A percentile compares a stretch with the other conserved stretches of the same genome.
Evolutionary conservation across 495 filamentous ascomycete species (phyloP).

Genomic region (Daldinia childiae): DNA sequence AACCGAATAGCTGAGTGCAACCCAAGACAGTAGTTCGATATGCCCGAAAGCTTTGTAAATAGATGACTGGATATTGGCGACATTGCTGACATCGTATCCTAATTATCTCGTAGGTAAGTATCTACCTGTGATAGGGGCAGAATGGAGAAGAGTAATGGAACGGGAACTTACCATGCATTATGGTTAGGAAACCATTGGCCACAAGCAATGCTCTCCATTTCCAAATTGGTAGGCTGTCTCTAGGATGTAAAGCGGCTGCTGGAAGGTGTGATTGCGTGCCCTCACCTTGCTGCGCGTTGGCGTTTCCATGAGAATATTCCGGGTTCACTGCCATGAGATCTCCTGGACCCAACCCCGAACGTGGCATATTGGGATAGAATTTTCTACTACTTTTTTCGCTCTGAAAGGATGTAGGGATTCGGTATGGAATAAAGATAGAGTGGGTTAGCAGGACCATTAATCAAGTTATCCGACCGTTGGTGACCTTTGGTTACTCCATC

Average conservation of each 20-base stretch:
- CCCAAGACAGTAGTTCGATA: conserved; percentile 43
- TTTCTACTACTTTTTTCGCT: background rate
- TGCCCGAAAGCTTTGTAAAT: conserved; percentile 36
- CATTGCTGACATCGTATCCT: conserved; percentile 38
- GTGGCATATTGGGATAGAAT: background rate
- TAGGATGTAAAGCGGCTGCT: background rate
- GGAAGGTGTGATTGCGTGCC: background rate
- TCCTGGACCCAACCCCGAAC: background rate
- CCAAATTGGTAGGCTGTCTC: conserved; percentile 15
- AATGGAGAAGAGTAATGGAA: background rate
- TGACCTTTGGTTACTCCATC: background rate
- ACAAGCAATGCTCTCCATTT: conserved; percentile 21
- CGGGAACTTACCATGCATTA: conserved; percentile 18
- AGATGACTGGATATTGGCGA: conserved; percentile 27
- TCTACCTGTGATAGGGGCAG: background rate
- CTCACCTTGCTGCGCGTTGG: background rate
- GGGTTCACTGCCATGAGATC: background rate
- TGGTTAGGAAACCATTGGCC: conserved; percentile 19
- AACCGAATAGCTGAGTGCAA: conserved; percentile 54
- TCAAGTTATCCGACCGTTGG: background rate
- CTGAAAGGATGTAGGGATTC: background rate
- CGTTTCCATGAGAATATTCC: background rate
- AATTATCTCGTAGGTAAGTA: background rate
- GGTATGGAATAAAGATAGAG: background rate
- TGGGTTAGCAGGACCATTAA: background rate